phyloP scores from a whole-genome alignment of 1,139 yeast species.

The Geotrichum fermentans region DNA sequence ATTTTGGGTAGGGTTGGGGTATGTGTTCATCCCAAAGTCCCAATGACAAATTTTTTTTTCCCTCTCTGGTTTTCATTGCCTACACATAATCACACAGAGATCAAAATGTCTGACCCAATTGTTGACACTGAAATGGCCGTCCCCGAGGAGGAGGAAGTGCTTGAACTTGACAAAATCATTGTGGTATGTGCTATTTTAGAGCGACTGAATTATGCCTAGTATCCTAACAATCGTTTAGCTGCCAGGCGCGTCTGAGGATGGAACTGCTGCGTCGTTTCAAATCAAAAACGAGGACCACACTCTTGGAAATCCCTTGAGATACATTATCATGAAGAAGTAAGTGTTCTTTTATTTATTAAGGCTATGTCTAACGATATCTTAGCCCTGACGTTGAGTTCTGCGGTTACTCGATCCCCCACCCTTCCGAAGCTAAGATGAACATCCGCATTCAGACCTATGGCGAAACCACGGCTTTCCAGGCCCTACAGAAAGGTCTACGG shows the following conservation, averaged over 20 bases:
- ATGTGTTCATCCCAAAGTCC: conserved; percentile 4
- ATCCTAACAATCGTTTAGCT: conserved; percentile 37
- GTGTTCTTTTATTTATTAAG: too few relatives aligned
- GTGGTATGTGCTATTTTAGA: conserved; percentile 25
- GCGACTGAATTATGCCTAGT: not conserved
- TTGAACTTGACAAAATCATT: conserved; percentile 32
- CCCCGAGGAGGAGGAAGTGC: conserved; percentile 7
- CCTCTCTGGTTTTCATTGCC: too few relatives aligned
- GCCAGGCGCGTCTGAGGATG: conserved; percentile 94
- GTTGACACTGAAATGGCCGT: conserved; percentile 16
- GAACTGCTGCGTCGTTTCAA: conserved; percentile 92
- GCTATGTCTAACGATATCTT: too few relatives aligned
- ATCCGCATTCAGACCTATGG: conserved; percentile 91
- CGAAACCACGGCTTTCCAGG: conserved; percentile 82
- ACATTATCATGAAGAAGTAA: conserved; percentile 85
- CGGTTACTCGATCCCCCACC: conserved; percentile 98
- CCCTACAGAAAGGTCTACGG: conserved; percentile 84
- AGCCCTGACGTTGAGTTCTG: conserved; percentile 94
- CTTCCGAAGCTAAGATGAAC: conserved; percentile 86
- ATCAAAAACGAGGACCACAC: conserved; percentile 92
- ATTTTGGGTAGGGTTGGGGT: conserved; percentile 5
- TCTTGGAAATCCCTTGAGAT: conserved; percentile 85
- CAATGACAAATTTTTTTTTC: conserved; percentile 1
- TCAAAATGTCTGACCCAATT: conserved; percentile 9
- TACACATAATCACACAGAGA: too few relatives aligned